phyloP scores from a whole-genome alignment of 148 eudicot genomes.

The Linanthus parryae region DNA sequence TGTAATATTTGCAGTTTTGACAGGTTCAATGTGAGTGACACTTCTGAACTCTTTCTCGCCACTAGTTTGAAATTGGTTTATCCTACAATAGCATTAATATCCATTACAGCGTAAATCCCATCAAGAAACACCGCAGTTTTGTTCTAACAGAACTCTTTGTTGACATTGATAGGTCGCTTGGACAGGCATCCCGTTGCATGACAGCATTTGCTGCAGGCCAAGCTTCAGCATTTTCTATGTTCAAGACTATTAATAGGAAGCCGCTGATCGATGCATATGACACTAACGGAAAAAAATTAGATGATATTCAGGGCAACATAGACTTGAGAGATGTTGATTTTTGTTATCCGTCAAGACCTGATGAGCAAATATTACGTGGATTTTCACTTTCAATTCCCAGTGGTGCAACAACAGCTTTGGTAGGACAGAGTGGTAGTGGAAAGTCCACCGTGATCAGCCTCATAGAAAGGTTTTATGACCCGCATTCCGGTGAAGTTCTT shows the following conservation, averaged over 20 bases:
- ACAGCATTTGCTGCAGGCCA: conserved; percentile 53
- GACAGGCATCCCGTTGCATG: conserved; percentile 54
- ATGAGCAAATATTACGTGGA: conserved; percentile 48
- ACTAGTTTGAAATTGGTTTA: no score
- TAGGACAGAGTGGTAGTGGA: conserved; percentile 68
- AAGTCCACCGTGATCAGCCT: conserved; percentile 59
- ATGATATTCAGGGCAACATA: conserved; percentile 46
- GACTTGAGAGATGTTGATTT: conserved; percentile 44
- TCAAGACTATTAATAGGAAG: conserved; percentile 42
- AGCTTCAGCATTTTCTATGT: conserved; percentile 63
- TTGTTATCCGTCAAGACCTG: conserved; percentile 53
- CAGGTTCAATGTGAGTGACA: conserved; percentile 25
- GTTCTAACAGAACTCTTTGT: no score
- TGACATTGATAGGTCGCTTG: conserved; percentile 29
- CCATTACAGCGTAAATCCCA: neutral
- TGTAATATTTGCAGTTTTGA: conserved; percentile 42
- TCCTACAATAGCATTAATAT: neutral
- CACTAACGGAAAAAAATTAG: conserved; percentile 26
- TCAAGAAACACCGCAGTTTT: neutral
- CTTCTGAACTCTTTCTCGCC: no score
- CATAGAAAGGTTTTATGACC: conserved; percentile 62
- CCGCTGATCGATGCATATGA: conserved; percentile 52
- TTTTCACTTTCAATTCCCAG: conserved; percentile 44
- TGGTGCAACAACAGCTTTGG: conserved; percentile 53
- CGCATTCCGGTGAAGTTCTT: conserved; percentile 46